Evolutionary conservation across 192 early-diverging fungal genomes (phyloP).

Genomic region (Mortierella alpina): DNA sequence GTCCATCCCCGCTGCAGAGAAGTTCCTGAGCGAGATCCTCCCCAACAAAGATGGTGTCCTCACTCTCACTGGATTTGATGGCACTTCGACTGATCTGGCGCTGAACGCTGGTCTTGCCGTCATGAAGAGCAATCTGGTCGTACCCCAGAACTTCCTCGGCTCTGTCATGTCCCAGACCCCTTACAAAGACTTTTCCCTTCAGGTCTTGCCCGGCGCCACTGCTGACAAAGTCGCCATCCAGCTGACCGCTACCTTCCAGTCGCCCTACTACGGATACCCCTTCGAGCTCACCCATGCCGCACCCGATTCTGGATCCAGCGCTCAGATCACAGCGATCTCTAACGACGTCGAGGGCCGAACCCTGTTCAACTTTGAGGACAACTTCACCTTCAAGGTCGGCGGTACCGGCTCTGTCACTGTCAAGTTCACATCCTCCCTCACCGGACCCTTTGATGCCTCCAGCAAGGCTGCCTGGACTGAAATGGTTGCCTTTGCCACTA

Average conservation of each 20-base stretch:
- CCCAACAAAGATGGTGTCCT: neutral
- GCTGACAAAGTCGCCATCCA: neutral
- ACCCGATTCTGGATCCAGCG: neutral
- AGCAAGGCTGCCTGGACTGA: neutral
- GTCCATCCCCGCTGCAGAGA: neutral
- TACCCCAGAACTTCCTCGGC: constrained; percentile 17
- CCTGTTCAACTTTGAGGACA: constrained; percentile 21
- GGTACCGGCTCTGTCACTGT: constrained; percentile 17
- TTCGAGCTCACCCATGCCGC: constrained; percentile 2
- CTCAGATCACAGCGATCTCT: neutral
- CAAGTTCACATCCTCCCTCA: constrained; percentile 12
- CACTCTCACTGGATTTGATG: constrained; percentile 11
- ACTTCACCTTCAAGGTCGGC: constrained; percentile 10
- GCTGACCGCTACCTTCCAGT: constrained; percentile 40
- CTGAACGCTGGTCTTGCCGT: constrained; percentile 28
- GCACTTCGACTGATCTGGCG: constrained; percentile 9
- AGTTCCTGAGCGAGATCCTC: constrained; percentile 11
- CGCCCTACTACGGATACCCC: constrained; percentile 38
- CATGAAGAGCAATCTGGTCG: constrained; percentile 8
- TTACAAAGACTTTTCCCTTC: constrained; percentile 38
- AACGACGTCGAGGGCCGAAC: neutral
- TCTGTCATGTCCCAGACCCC: constrained; percentile 34
- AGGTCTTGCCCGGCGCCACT: constrained; percentile 7
- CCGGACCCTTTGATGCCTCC: neutral
- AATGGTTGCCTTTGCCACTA: constrained; percentile 14